phyloP scores from a whole-genome alignment of 78 protist genomes.

The Monocercomonoides exilis region DNA sequence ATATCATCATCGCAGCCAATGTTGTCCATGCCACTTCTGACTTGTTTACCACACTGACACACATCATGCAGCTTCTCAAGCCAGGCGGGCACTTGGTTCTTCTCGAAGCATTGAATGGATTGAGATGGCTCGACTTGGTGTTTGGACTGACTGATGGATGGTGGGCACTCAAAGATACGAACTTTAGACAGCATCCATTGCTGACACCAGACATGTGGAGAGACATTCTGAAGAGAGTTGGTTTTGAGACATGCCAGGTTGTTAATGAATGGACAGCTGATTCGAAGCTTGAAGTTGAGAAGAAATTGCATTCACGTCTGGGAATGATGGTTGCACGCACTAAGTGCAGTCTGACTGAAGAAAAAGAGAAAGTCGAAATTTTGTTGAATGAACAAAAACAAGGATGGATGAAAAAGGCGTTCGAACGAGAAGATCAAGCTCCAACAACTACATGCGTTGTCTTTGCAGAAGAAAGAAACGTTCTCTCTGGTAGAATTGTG shows the following conservation, averaged over 20 bases:
- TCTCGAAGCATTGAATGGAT: neutral
- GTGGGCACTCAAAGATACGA: neutral
- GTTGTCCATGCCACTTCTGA: constrained; percentile 11
- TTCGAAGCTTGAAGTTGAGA: neutral
- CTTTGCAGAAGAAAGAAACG: neutral
- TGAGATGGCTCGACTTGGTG: neutral
- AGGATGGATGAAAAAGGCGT: no score
- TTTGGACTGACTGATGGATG: neutral
- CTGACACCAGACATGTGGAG: neutral
- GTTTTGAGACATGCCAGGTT: neutral
- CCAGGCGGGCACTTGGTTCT: neutral
- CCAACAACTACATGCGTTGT: neutral
- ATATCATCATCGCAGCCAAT: constrained; percentile 7
- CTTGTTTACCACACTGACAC: neutral
- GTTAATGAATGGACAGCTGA: neutral
- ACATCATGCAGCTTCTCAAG: neutral
- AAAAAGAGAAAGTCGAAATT: no score
- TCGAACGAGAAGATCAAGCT: neutral
- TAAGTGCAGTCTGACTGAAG: no score
- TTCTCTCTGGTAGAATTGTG: neutral
- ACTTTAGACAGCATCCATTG: neutral
- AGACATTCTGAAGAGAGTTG: neutral
- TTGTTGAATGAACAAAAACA: no score
- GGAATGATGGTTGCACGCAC: neutral
- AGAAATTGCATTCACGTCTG: no score